Conservation (phyloP, 2,329 filamentous ascomycete species). For the Pestalotiopsis sp. region DNA sequence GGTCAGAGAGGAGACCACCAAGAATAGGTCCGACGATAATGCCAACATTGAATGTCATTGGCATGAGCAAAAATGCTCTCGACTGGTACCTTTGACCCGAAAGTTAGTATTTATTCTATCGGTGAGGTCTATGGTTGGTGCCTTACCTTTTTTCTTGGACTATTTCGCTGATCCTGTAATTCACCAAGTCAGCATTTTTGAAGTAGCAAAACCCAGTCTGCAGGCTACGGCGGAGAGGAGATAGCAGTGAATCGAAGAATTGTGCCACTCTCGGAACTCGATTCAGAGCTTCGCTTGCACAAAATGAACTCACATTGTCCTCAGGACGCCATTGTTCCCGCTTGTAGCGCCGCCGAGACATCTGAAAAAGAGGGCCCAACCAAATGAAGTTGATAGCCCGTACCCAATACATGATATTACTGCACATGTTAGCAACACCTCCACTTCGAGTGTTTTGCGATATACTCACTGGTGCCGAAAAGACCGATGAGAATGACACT, state of each 20-base stretch:
- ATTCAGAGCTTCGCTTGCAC: neutral
- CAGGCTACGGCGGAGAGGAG: too few relatives aligned
- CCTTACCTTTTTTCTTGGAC: conserved; percentile 45
- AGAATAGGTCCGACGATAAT: conserved; percentile 61
- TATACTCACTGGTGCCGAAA: conserved; percentile 55
- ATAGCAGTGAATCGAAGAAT: neutral
- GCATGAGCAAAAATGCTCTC: conserved; percentile 44
- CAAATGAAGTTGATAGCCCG: conserved; percentile 68
- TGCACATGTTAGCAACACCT: conserved; percentile 15
- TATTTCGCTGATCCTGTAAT: conserved; percentile 44
- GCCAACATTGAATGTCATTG: conserved; percentile 74
- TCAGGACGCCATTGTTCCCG: conserved; percentile 74
- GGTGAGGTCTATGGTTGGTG: too few relatives aligned
- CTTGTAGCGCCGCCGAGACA: conserved; percentile 69
- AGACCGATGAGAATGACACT: conserved; percentile 77
- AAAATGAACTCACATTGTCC: conserved; percentile 59
- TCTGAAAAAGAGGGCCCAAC: conserved; percentile 63
- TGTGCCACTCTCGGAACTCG: neutral
- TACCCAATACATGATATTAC: conserved; percentile 68
- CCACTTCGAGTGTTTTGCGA: neutral
- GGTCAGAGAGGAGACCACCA: conserved; percentile 48
- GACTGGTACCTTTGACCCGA: conserved; percentile 39
- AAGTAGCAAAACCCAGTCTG: too few relatives aligned
- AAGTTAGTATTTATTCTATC: conserved; percentile 10
- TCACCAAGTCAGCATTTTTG: too few relatives aligned